Base-by-base conservation (phyloP, 768 basidiomycete species). In the Xerocomellus chrysenteron region DNA sequence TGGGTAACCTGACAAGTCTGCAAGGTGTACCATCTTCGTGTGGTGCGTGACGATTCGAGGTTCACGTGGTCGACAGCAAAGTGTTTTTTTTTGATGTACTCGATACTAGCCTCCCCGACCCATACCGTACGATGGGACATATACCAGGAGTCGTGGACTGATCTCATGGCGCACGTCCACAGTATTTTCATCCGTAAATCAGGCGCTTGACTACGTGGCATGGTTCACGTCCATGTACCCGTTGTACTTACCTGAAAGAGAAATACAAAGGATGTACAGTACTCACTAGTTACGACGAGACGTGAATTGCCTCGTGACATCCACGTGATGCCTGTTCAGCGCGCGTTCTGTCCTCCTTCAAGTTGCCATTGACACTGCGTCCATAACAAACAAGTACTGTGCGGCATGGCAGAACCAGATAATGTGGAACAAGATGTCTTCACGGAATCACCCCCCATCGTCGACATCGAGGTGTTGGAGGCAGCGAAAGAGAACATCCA, bases 401-500 rank as follows among this genome's bases (percentile, higher is more conserved):
- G 55, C 50, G 50, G 36, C 57, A 69, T 69, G 60, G 54, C 61
- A 52, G 47, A 47, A 53, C 55, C 56, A 48, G 64, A 58, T 5
- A 53, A 60, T 44, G 52, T 61, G 47, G 74, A 76, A 55, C 78
- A 79, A 54, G 73, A 80, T 57, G 78, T 82, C 54, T 75, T 76
- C 48, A 76, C 76, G 16, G 66, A 73, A 30, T 62, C 67, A 5
- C 70, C 76, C 0, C 60, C 74, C 24, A 85, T 92, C 44, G 87
- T 93, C 45, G 90, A 93, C 73, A 87, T 84, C 59, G 90, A 91
- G 65, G 75, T 93, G 1, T 78, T 93, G 16, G 89, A 92, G 65
- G 88, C 88, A 4, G 83, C 89, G 13, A 93, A 93, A 67, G 90
- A 93, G 70, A 93, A 93, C 63, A 88, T 93, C 32, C 91, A 90